Evolutionary conservation across 768 basidiomycete genomes (phyloP).

Genomic region (Fibroporia radiculosa): DNA sequence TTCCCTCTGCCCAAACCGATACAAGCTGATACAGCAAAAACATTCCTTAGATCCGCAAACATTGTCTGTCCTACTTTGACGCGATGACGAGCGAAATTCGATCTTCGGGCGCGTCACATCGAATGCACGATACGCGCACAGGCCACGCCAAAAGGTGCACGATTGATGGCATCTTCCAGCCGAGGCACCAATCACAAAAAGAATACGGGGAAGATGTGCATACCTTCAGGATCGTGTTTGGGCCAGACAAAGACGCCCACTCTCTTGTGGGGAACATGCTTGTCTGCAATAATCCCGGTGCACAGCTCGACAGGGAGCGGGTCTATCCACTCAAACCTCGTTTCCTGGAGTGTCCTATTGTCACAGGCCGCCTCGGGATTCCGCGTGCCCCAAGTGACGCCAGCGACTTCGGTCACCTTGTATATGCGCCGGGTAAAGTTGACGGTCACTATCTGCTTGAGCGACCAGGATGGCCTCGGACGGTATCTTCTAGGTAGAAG

Average conservation of each 20-base stretch:
- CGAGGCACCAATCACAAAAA: neutral
- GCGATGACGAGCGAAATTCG: too few relatives aligned
- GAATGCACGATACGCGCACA: too few relatives aligned
- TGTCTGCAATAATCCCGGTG: conserved; percentile 34
- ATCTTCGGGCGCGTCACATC: too few relatives aligned
- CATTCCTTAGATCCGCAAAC: too few relatives aligned
- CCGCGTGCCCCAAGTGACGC: conserved; percentile 46
- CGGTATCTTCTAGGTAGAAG: conserved; percentile 35
- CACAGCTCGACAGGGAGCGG: conserved; percentile 32
- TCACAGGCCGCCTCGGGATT: conserved; percentile 33
- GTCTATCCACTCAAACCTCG: conserved; percentile 41
- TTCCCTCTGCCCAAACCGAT: too few relatives aligned
- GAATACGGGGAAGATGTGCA: too few relatives aligned
- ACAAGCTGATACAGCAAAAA: too few relatives aligned
- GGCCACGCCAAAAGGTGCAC: too few relatives aligned
- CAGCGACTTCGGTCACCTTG: conserved; percentile 48
- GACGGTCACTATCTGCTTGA: conserved; percentile 42
- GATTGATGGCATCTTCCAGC: neutral
- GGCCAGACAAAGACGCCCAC: conserved; percentile 47
- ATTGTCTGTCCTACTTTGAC: too few relatives aligned
- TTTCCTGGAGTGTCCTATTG: conserved; percentile 30
- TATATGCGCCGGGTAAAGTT: conserved; percentile 45
- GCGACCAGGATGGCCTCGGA: conserved; percentile 43
- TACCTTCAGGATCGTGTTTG: conserved; percentile 21
- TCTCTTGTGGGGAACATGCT: conserved; percentile 30